Base-by-base conservation (phyloP, 352 stramenopile genomes). In the Plasmopara muralis region DNA sequence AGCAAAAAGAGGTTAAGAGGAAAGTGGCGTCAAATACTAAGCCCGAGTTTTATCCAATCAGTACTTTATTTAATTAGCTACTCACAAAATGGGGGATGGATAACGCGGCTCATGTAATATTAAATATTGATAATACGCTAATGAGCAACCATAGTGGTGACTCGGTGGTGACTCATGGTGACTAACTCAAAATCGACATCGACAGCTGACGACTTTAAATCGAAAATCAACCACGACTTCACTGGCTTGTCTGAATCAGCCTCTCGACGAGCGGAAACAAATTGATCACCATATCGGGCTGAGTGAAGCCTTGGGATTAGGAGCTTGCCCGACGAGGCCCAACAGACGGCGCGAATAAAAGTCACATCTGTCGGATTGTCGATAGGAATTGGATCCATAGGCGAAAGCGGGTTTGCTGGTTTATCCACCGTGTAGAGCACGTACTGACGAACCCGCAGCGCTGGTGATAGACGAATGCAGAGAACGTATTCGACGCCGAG, bases 291-390 rank as follows among this genome's bases (percentile, higher is more conserved):
- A 42, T 13, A 42, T 42, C 14, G 37, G 37, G 37, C 37, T 13
- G 37, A 42, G 37, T 15, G 13, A 42, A 42, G 37, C 37, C 37
- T 42, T 42, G 37, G 37, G 37, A 18, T 2, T 42, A 13, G 6
- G 37, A 42, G 8, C 15, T 42, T 13, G 37, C 14, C 37, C 37
- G 14, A 42, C 37, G 37, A 42, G 37, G 15, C 37, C 37, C 14
- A 42, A 42, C 37, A 42, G 13, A 42, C 37, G 37, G 37, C 37
- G 37, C 37, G 37, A 42, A 18, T 42, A 6, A 42, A 42, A 42
- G 37, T 15, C 37, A 42, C 37, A n/a, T 42, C 13, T 42, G 37
- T 42, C 37, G 37, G 37, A 42, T 42, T 42, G 15, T 2, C 37
- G 37, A 42, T 42, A 42, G 37, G 37, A 16, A 42, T 9, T 13